A percentile compares a stretch with the other conserved stretches of the same genome.
Conservation (phyloP, 352 stramenopile species). For the Globisporangium camurandrum region DNA sequence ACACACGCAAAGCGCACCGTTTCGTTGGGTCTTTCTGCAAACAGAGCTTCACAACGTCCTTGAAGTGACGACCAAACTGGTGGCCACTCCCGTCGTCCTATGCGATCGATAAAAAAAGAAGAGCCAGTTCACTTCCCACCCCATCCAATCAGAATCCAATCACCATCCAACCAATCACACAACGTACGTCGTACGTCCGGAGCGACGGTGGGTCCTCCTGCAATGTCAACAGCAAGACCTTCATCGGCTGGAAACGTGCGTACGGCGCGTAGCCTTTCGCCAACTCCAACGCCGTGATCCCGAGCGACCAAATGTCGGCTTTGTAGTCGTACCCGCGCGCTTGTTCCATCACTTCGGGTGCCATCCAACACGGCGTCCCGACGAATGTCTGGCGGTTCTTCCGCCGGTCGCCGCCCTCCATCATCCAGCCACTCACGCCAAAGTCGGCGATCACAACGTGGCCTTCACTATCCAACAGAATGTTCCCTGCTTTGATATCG, state of each 20-base stretch:
- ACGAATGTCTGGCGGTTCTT: slow-evolving; percentile 97
- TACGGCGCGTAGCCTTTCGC: slow-evolving; percentile 98
- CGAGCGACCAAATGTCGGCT: slow-evolving; percentile 99
- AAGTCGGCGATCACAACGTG: slow-evolving; percentile 98
- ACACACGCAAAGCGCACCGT: slow-evolving; percentile 29
- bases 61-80: slow-evolving; percentile 83
- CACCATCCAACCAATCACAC: not conserved
- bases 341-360: slow-evolving; percentile 90
- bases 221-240: slow-evolving; percentile 95
- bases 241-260: slow-evolving; percentile 97
- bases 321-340: slow-evolving; percentile 92
- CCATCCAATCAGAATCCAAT: slow-evolving; percentile 1
- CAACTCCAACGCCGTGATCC: slow-evolving; percentile 98
- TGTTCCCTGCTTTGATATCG: slow-evolving; percentile 99
- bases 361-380: slow-evolving; percentile 97
- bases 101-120: not conserved
- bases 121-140: not conserved
- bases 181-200: slow-evolving; percentile 80
- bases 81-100: slow-evolving; percentile 77
- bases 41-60: slow-evolving; percentile 86
- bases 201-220: slow-evolving; percentile 94
- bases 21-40: slow-evolving; percentile 85
- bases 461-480: slow-evolving; percentile 90
- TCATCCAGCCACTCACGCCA: slow-evolving; percentile 97
- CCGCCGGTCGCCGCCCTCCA: slow-evolving; percentile 90